Evolutionary conservation across 116 monocot species (phyloP), one percentile per base, ranked within the genome.

Genomic region (Posidonia oceanica): DNA sequence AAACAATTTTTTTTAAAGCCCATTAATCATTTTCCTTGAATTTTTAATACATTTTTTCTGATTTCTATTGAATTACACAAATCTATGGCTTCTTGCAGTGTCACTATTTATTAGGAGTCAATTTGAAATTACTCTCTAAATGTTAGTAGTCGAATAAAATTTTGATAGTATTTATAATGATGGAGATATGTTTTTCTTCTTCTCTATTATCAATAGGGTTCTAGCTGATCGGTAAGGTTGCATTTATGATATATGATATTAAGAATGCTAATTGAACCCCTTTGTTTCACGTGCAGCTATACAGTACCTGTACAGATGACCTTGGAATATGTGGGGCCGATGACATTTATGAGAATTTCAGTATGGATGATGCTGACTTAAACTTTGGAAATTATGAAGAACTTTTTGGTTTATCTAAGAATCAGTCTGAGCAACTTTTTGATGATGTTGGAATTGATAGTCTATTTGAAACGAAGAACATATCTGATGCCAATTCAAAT

Each of bases 361-460:
- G 48, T 58, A 69, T 83, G 70, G 91, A 95, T 74, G 88, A 79
- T 74, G 75, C 80, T 71, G 88, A 88, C 56, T 42, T 91, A 67
- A 81, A 81, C 21, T 81, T 95, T 70, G 88, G 83, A 68, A 84
- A 91, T 61, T 95, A 91, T 68, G 84, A 95, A 76, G 91, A 88
- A 66, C 69, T 84, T 38, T 88, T 95, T 76, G 86, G 86, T 67
- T 77, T 54, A 51, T 72, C 86, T 65, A 61, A 81, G 51, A 77
- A 77, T 69, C 74, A 82, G 40, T 61, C 82, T 59, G 83, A 77
- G n/a, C 75, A 86, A 59, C 75, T 81, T 69, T 84, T 88, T 51
- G 88, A 88, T 76, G 88, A 86, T 78, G 79, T 72, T 63, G 88
- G 83, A 51, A 84, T 91, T 52, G 86, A 91, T 61, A 77, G 79